Evolutionary conservation across 78 protist genomes (phyloP).

Genomic region (Polysphondylium violaceum): DNA sequence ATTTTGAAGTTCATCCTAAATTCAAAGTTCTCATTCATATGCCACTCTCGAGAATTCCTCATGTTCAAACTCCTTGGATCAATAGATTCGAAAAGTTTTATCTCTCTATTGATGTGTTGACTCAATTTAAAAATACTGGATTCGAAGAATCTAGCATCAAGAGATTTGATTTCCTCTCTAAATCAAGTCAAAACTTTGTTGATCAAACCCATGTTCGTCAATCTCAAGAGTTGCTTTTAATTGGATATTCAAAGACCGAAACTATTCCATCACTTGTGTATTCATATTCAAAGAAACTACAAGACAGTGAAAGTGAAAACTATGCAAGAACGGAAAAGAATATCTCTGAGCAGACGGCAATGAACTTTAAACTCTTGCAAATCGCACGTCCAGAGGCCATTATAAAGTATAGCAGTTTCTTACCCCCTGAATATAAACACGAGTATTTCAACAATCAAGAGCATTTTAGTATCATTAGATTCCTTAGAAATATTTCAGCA

Average conservation of each 20-base stretch:
- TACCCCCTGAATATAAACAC: constrained; percentile 2
- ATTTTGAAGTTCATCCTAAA: constrained; percentile 70
- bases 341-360: background rate
- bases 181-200: constrained; percentile 23
- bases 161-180: background rate
- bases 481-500: background rate
- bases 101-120: constrained; percentile 21
- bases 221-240: background rate
- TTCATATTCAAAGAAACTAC: too few relatives aligned
- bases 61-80: constrained; percentile 55
- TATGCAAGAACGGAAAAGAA: background rate
- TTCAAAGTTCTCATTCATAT: constrained; percentile 66
- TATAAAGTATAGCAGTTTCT: background rate
- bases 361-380: constrained; percentile 25
- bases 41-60: constrained; percentile 32
- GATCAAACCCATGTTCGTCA: constrained; percentile 18
- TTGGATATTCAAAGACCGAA: constrained; percentile 36
- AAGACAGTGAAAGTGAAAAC: background rate
- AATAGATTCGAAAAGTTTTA: constrained; percentile 76
- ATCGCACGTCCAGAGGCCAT: constrained; percentile 59
- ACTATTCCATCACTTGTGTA: constrained; percentile 60
- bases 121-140: background rate
- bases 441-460: constrained; percentile 50
- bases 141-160: background rate
- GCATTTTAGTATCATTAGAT: constrained; percentile 37